Evolutionary conservation across 495 filamentous ascomycete genomes (phyloP).

Genomic region (Aspergillus taichungensis): DNA sequence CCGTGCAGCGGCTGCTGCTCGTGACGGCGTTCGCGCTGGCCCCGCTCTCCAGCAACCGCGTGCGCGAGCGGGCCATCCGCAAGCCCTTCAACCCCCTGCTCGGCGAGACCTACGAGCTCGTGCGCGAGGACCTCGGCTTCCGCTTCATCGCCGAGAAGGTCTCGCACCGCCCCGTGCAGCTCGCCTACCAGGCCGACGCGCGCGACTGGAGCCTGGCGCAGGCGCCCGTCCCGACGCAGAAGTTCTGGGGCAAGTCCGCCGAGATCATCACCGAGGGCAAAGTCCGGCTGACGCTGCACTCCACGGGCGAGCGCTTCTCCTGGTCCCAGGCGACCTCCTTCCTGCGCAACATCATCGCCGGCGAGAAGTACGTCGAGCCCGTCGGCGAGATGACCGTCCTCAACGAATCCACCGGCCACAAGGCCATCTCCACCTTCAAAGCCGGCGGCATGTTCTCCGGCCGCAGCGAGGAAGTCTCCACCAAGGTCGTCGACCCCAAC

Average conservation of each 20-base stretch:
- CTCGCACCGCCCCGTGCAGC: constrained; percentile 78
- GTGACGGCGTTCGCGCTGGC: constrained; percentile 88
- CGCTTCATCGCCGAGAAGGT: constrained; percentile 91
- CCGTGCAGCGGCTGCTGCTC: constrained; percentile 65
- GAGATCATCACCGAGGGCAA: constrained; percentile 89
- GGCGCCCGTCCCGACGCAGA: constrained; percentile 79
- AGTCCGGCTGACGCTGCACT: constrained; percentile 62
- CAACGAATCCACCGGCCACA: constrained; percentile 73
- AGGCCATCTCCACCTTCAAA: constrained; percentile 78
- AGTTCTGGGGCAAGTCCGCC: constrained; percentile 96
- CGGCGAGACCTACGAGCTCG: constrained; percentile 89
- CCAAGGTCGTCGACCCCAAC: constrained; percentile 57
- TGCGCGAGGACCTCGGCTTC: constrained; percentile 82
- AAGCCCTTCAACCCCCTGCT: constrained; percentile 98
- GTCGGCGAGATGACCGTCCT: constrained; percentile 75
- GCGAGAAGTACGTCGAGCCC: constrained; percentile 96
- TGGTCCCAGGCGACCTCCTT: constrained; percentile 83
- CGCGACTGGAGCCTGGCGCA: constrained; percentile 77
- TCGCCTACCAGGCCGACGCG: constrained; percentile 88
- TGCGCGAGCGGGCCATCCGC: constrained; percentile 83
- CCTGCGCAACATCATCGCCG: constrained; percentile 91
- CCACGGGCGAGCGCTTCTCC: constrained; percentile 65
- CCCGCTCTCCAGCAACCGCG: constrained; percentile 64
- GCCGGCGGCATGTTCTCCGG: constrained; percentile 93
- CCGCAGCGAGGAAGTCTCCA: constrained; percentile 78